Evolutionary conservation across 192 early-diverging fungal species (phyloP), one percentile per base, ranked within the genome.

Genomic region (Entomortierella parvispora): DNA sequence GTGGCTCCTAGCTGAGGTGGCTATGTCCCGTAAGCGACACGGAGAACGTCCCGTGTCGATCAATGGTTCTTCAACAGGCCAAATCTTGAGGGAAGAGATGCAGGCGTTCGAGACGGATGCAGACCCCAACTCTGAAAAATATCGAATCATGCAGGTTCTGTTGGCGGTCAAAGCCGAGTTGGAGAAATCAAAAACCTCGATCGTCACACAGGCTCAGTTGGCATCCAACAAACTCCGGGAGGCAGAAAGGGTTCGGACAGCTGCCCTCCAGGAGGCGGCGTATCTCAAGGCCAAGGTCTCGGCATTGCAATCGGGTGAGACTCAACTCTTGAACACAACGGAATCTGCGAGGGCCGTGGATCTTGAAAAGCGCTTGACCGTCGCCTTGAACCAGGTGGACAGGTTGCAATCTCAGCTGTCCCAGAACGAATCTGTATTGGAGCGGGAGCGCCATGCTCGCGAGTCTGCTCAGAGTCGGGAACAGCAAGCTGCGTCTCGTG

Each of bases 191-290:
- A 83, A 82, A 55, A 52, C 59, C 22, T 77, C 66, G 26, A 81
- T 88, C 52, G 81, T 68, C 4, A 68, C 76, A 17, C 83, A 86
- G 50, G 69, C 81, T 9, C 82, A 88, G 45, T 50, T 76, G 7
- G 65, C 84, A 3, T 84, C 82, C 18, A 59, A 81, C 32, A 85
- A 81, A 56, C 62, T 88, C 11, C 69, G 68, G 10, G 81, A 83
- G 28, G 80, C 85, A n/a, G 85, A 88, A 50, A 63, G 80, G 18
- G 80, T 84, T 23, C 78, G 84, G 6, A 82, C 81, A 1, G 87
- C 85, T 7, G 87, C 87, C 3, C 58, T 88, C 34, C 81, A 88
- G 52, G 87, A 88, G 49, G 85, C 87, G 9, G 82, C 81, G 0
- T 86, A 86, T 37, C 81, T 83, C 29, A 86, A 85, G 63, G 79